A percentile compares a stretch with the other conserved stretches of the same genome.
These are phyloP conservation scores for Plasmopara halstedii DNA, from an alignment of 352 stramenopile genomes.

Conservation along the genomic window DNA sequence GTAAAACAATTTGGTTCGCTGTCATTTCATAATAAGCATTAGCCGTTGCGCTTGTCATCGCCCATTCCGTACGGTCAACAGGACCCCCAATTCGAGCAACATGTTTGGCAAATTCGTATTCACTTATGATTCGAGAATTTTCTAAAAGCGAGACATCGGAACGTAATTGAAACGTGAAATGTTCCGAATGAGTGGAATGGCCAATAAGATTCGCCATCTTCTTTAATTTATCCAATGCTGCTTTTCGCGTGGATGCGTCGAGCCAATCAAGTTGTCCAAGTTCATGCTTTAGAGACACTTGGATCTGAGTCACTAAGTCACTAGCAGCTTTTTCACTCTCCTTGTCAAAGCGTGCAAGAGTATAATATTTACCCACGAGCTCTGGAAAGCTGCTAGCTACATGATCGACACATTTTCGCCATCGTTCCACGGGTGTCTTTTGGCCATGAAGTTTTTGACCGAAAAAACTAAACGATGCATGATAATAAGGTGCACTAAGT, in stretches of 20 bases:
- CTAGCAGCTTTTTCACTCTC: constrained; percentile 70
- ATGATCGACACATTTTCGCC: constrained; percentile 81
- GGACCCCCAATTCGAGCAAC: constrained; percentile 28
- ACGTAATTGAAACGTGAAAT: constrained; percentile 51
- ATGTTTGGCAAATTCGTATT: constrained; percentile 36
- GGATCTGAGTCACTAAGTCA: constrained; percentile 81
- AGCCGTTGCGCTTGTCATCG: constrained; percentile 89
- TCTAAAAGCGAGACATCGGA: constrained; percentile 26
- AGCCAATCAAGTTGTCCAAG: constrained; percentile 87
- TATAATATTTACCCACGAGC: constrained; percentile 88
- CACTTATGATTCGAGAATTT: constrained; percentile 43
- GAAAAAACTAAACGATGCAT: constrained; percentile 89
- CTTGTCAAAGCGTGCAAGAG: constrained; percentile 83
- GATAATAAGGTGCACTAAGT: constrained; percentile 70
- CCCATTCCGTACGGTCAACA: constrained; percentile 71
- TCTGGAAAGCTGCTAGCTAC: constrained; percentile 44
- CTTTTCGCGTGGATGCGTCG: constrained; percentile 64
- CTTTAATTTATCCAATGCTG: constrained; percentile 84
- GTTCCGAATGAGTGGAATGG: constrained; percentile 33
- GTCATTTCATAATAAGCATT: constrained; percentile 85
- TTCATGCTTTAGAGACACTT: constrained; percentile 64
- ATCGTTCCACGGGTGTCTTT: constrained; percentile 76
- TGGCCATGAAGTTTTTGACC: constrained; percentile 69
- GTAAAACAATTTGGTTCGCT: constrained; percentile 92
- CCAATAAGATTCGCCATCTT: constrained; percentile 71